Percentiles rank a stretch among this genome's conserved stretches.
Conservation (phyloP, 2,329 filamentous ascomycete genomes). For the Aspergillus hortae region DNA sequence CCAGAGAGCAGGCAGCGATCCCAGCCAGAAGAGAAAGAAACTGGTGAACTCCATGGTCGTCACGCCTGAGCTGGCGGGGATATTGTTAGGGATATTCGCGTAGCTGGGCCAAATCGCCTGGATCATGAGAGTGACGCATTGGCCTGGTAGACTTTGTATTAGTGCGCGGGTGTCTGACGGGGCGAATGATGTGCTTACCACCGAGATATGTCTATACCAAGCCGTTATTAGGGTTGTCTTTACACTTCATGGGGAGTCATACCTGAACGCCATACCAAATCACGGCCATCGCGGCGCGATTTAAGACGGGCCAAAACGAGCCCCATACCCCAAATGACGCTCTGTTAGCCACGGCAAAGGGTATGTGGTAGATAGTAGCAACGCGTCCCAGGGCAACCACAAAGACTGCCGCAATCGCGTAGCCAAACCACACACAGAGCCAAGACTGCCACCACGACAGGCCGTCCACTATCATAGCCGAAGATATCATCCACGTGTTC, state of each 20-base stretch:
- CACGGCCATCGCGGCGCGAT: slow-evolving; percentile 81
- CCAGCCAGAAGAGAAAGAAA: slow-evolving; percentile 84
- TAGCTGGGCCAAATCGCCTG: slow-evolving; percentile 69
- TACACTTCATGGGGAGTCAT: neutral
- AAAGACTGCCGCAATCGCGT: slow-evolving; percentile 71
- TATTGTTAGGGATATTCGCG: slow-evolving; percentile 62
- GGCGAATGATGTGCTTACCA: slow-evolving; percentile 31
- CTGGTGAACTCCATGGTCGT: slow-evolving; percentile 71
- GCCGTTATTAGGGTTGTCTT: neutral
- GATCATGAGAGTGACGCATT: slow-evolving; percentile 88
- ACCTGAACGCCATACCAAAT: slow-evolving; percentile 74
- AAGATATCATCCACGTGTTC: slow-evolving; percentile 93
- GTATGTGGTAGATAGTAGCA: slow-evolving; percentile 82
- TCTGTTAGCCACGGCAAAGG: slow-evolving; percentile 76
- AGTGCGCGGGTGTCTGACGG: neutral
- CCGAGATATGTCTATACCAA: slow-evolving; percentile 63
- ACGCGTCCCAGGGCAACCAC: slow-evolving; percentile 76
- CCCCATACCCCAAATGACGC: slow-evolving; percentile 88
- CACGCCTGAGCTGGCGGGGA: slow-evolving; percentile 63
- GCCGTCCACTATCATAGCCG: slow-evolving; percentile 72
- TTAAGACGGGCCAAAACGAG: slow-evolving; percentile 82
- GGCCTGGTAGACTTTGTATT: slow-evolving; percentile 43
- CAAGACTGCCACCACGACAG: slow-evolving; percentile 90
- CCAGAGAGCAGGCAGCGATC: slow-evolving; percentile 79
- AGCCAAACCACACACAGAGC: slow-evolving; percentile 85